Base-by-base conservation (phyloP, 345 rosid genomes). In the Microthlaspi erraticum region DNA sequence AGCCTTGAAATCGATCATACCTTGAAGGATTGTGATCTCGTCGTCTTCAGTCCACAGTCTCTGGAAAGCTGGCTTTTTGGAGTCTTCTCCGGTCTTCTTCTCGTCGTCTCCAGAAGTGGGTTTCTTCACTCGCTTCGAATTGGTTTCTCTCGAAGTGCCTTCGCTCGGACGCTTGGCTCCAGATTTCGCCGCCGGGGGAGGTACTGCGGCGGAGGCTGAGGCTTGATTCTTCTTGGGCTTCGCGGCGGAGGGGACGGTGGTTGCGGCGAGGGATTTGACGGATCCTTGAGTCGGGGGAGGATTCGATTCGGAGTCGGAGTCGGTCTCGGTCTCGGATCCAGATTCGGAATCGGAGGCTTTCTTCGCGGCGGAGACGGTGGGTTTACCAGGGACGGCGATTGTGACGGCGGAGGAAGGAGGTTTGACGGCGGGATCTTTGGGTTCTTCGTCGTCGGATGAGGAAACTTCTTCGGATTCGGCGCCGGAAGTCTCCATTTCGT, bases 41-140 rank as follows among this genome's bases (percentile, higher is more conserved):
- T 86, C 87, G 11, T 74, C 85, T 23, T 79, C 87, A 14, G 74
- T 81, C 84, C 82, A 86, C 4, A 83, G 31, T 20, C 86, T 78
- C 11, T 79, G 78, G 36, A 62, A 38, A 18, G 50, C 63, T 3
- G 72, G 50, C 14, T 75, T 71, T 60, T 65, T 78, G 23, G 51
- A 39, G 2, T 45, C 68, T 13, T 63, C 68, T 4, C 48, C 77
- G 6, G 2, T 54, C 42, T 56, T 77, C 36, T n/a, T 72, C 39
- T 13, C 68, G 4, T 34, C 63, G 4, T 49, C 55, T 16, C 64
- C 20, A 5, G 16, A 29, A 10, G 68, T 33, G 12, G 38, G 58
- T 0, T 58, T 37, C 73, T 68, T 81, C 10, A 39, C 56, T 65
- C 73, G 61, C 42, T 76, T 75, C 11, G 26, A 5, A 45, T 52